Conservation (phyloP, 2,329 filamentous ascomycete genomes). For the Dothistroma pini region DNA sequence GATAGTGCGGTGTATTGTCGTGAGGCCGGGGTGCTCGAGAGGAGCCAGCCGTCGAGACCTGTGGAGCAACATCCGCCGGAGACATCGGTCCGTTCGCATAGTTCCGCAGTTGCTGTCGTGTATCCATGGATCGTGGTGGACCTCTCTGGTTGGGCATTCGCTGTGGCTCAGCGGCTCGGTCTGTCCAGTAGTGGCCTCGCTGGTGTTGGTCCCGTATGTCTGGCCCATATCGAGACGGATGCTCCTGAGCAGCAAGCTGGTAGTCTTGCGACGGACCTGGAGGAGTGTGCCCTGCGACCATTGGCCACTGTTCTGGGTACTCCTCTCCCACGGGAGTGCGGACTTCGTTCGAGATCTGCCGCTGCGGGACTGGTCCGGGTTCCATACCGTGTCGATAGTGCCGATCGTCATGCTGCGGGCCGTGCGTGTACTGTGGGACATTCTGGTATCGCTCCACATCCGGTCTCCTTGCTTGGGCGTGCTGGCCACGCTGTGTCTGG, state of each 20-base stretch:
- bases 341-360: not conserved
- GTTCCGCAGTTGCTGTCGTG: constrained; percentile 12
- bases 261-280: constrained; percentile 9
- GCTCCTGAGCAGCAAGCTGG: constrained; percentile 12
- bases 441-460: constrained; percentile 11
- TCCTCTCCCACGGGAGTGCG: constrained; percentile 11
- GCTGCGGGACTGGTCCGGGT: not conserved
- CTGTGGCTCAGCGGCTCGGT: constrained; percentile 3
- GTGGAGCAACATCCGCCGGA: constrained; percentile 21
- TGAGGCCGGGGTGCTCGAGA: constrained; percentile 10
- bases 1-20: constrained; percentile 10
- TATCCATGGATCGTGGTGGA: constrained; percentile 15
- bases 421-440: constrained; percentile 9
- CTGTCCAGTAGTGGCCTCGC: constrained; percentile 12
- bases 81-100: constrained; percentile 18
- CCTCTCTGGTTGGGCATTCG: constrained; percentile 10
- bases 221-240: constrained; percentile 3
- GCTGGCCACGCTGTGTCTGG: constrained; percentile 2
- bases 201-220: constrained; percentile 10
- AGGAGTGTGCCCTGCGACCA: constrained; percentile 15
- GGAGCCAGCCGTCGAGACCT: constrained; percentile 19
- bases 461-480: constrained; percentile 9
- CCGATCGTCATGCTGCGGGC: constrained; percentile 10
- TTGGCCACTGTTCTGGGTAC: constrained; percentile 27
- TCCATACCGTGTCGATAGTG: not conserved